Conservation (phyloP, 192 early-diverging fungal species). For the Mortierella claussenii region DNA sequence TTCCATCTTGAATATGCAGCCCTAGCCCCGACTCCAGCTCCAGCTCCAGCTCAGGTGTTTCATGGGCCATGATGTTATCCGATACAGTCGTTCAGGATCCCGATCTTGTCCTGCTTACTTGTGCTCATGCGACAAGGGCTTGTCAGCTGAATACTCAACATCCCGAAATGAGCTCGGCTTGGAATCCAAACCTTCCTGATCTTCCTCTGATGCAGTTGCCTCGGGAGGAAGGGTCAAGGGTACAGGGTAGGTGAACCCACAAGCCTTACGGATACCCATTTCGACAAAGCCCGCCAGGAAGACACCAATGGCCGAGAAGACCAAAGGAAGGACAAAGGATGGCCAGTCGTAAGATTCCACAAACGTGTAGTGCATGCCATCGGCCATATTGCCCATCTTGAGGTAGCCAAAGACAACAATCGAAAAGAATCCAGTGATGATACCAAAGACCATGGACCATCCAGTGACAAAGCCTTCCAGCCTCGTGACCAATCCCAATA, state of each 20-base stretch:
- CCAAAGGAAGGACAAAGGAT: slow-evolving; percentile 27
- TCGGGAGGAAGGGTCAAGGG: slow-evolving; percentile 23
- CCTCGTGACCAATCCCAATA: slow-evolving; percentile 58
- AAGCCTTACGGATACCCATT: slow-evolving; percentile 6
- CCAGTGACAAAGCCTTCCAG: slow-evolving; percentile 48
- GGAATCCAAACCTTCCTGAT: slow-evolving; percentile 5
- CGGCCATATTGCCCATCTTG: slow-evolving; percentile 25
- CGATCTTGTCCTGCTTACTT: too few species aligned
- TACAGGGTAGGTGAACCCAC: slow-evolving; percentile 22
- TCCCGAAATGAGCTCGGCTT: slow-evolving; percentile 15
- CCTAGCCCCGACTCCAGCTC: too few species aligned
- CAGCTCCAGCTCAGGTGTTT: too few species aligned
- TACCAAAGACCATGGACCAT: slow-evolving; percentile 23
- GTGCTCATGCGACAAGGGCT: too few species aligned
- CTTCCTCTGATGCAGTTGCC: slow-evolving; percentile 7
- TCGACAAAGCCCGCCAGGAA: slow-evolving; percentile 16
- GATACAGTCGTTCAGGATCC: too few species aligned
- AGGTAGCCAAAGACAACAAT: slow-evolving; percentile 44
- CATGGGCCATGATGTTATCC: too few species aligned
- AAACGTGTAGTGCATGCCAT: slow-evolving; percentile 30
- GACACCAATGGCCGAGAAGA: slow-evolving; percentile 27
- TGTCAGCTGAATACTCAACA: slow-evolving; percentile 20
- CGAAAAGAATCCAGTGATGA: slow-evolving; percentile 42
- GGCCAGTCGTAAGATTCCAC: slow-evolving; percentile 44
- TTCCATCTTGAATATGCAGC: too few species aligned